Conservation (phyloP, 108 stramenopile genomes). For the Nannochloropsis oceanica region DNA sequence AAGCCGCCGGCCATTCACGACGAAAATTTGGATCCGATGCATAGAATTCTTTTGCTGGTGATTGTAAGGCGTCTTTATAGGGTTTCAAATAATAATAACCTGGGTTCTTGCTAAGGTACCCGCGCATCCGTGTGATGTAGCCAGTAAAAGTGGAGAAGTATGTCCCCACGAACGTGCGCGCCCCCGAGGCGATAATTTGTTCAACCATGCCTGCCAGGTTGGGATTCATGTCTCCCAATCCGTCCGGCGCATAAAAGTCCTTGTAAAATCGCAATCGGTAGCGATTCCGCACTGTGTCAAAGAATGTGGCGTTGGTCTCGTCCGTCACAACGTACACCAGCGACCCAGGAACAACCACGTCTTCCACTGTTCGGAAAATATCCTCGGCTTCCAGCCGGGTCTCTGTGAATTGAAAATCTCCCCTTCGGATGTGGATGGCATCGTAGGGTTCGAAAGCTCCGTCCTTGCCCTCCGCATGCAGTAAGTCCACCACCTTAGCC, state of each 20-base stretch:
- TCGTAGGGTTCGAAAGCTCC: neutral
- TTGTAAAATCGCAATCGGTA: slow-evolving; percentile 14
- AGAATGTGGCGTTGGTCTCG: slow-evolving; percentile 41
- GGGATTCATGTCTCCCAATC: slow-evolving; percentile 51
- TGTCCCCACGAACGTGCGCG: slow-evolving; percentile 66
- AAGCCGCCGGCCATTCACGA: neutral
- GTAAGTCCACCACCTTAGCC: neutral
- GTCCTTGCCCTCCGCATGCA: slow-evolving; percentile 1
- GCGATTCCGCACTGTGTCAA: slow-evolving; percentile 35
- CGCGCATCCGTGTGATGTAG: slow-evolving; percentile 68
- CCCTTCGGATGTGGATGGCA: slow-evolving; percentile 38
- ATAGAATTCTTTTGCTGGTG: neutral
- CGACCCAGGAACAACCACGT: slow-evolving; percentile 1
- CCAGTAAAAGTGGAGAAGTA: slow-evolving; percentile 83
- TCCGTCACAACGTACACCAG: slow-evolving; percentile 40
- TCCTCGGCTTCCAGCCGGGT: slow-evolving; percentile 12
- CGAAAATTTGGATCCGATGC: neutral
- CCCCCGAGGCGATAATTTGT: slow-evolving; percentile 64
- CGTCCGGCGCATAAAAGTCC: slow-evolving; percentile 25
- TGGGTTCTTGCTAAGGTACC: slow-evolving; percentile 46
- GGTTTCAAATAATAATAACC: neutral
- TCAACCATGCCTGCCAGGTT: slow-evolving; percentile 85
- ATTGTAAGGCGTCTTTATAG: neutral
- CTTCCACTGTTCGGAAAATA: slow-evolving; percentile 3
- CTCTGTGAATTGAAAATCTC: slow-evolving; percentile 44